phyloP scores from a whole-genome alignment of 1,284 basidiomycete species.

The Vanrija pseudolonga region DNA sequence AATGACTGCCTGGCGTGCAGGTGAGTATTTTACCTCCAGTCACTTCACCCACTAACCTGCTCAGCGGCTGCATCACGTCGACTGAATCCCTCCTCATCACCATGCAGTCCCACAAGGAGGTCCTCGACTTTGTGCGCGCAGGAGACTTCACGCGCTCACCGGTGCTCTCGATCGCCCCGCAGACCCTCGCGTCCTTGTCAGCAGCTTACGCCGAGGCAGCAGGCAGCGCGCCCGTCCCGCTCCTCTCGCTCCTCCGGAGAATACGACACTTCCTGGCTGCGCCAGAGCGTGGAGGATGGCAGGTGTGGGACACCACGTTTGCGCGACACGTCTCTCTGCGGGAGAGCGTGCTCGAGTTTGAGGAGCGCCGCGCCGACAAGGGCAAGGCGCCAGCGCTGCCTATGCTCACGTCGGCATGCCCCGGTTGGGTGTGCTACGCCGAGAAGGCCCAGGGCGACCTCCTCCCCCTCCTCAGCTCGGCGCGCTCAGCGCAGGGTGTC shows the following conservation, averaged over 20 bases:
- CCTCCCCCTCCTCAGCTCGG: slow-evolving; percentile 79
- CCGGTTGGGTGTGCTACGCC: slow-evolving; percentile 98
- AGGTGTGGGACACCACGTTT: slow-evolving; percentile 91
- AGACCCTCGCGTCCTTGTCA: slow-evolving; percentile 83
- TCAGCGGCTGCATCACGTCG: slow-evolving; percentile 93
- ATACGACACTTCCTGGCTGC: slow-evolving; percentile 58
- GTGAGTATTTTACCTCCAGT: slow-evolving; percentile 30
- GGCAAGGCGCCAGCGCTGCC: slow-evolving; percentile 56
- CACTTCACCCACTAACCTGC: slow-evolving; percentile 1
- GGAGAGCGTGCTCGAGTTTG: slow-evolving; percentile 79
- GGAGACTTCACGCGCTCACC: slow-evolving; percentile 57
- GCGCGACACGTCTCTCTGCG: slow-evolving; percentile 79
- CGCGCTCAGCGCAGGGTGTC: slow-evolving; percentile 90
- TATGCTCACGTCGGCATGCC: slow-evolving; percentile 93
- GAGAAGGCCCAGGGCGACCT: slow-evolving; percentile 96
- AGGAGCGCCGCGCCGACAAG: slow-evolving; percentile 55
- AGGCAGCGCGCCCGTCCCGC: slow-evolving; percentile 48
- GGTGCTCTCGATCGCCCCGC: slow-evolving; percentile 84
- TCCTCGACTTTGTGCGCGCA: slow-evolving; percentile 65
- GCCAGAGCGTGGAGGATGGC: slow-evolving; percentile 41
- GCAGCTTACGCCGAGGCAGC: slow-evolving; percentile 58
- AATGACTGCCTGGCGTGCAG: slow-evolving; percentile 74
- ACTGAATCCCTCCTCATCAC: slow-evolving; percentile 96
- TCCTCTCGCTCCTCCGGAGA: slow-evolving; percentile 63
- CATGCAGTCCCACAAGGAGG: slow-evolving; percentile 92